Evolutionary conservation across 441 rosid species (phyloP), one percentile per base, ranked within the genome.

Genomic region (Flueggea neowawraea): DNA sequence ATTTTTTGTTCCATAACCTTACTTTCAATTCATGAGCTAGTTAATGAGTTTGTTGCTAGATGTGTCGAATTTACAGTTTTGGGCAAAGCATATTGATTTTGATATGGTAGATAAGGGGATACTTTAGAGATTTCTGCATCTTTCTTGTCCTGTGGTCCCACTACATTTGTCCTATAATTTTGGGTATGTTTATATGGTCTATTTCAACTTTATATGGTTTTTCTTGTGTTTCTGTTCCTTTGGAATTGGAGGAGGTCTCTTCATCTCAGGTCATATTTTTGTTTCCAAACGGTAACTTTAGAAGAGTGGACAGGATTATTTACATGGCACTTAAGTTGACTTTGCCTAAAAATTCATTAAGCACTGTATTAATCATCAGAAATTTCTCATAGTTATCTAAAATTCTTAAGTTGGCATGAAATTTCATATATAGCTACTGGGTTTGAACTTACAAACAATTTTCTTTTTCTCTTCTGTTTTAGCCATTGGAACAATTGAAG

Each of bases 401-500:
- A n/a, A n/a, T n/a, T n/a, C n/a, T n/a, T n/a, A n/a, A n/a, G n/a
- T n/a, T n/a, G n/a, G n/a, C n/a, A n/a, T n/a, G n/a, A n/a, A n/a
- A n/a, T n/a, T 5, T 8, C 41, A 36, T 36, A 36, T 36, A 36
- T 5, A 5, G 2, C 4, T 36, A 22, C 41, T 5, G 41, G 9
- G 9, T 8, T 36, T 36, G 41, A 36, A 8, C 41, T 36, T n/a
- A 16, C 32, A 47, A 4, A 47, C n/a, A 47, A 10, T 3, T 47
- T 47, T 47, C n/a, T 47, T 12, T 47, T 47, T 10, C 7, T 67
- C 85, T 47, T 69, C 85, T 65, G 80, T 80, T 51, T 66, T 85
- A 13, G 95, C 86, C 15, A 11, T 71, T 0, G 99, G 99, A 58
- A 85, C 84, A 3, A 88, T 95, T 8, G 91, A 91, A 55, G 99